Evolutionary conservation across 1,284 basidiomycete genomes (phyloP).

Genomic region (Cryptococcus sp.): DNA sequence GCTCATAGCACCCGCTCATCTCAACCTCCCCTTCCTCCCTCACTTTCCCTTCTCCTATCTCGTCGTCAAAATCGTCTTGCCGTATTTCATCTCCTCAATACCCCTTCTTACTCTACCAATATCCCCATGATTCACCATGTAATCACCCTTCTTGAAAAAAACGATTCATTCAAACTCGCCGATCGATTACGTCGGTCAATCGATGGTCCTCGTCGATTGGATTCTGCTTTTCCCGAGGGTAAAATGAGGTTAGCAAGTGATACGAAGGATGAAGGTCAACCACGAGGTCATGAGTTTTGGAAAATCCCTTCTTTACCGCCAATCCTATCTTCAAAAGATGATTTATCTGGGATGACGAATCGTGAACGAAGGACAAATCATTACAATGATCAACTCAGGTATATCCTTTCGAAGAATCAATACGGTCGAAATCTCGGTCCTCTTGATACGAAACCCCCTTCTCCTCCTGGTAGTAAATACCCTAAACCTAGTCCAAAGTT

Average conservation of each 20-base stretch:
- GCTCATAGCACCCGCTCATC: no score
- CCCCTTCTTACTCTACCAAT: conserved; percentile 25
- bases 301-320: not conserved
- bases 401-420: conserved; percentile 5
- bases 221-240: not conserved
- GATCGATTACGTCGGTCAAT: conserved; percentile 18
- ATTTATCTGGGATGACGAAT: not conserved
- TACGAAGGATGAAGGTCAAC: not conserved
- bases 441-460: not conserved
- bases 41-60: not conserved
- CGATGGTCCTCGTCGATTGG: conserved; percentile 5
- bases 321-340: not conserved
- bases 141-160: conserved; percentile 14
- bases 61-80: conserved; percentile 25
- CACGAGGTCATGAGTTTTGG: not conserved
- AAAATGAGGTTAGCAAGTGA: not conserved
- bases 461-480: not conserved
- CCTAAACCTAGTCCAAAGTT: conserved; percentile 11
- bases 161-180: conserved; percentile 34
- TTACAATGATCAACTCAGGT: conserved; percentile 18
- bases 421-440: not conserved
- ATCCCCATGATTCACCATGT: conserved; percentile 13
- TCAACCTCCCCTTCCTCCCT: not conserved
- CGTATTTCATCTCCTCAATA: conserved; percentile 29
- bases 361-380: conserved; percentile 10